Evolutionary conservation across 2,329 filamentous ascomycete species (phyloP).

Genomic region (Fusarium transvaalense): DNA sequence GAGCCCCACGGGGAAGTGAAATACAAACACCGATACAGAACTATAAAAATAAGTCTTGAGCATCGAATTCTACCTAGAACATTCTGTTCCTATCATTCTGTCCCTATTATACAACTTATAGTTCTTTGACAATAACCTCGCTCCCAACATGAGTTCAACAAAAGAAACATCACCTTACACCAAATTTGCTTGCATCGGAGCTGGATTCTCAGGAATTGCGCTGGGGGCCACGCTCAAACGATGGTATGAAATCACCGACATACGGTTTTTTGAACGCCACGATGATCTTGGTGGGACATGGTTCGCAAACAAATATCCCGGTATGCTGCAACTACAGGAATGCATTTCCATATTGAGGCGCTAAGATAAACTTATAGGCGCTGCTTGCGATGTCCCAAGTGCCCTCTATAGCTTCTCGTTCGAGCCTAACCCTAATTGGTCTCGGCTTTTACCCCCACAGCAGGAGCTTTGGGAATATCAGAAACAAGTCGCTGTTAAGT

Average conservation of each 20-base stretch:
- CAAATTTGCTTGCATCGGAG: slow-evolving; percentile 5
- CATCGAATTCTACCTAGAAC: too few species aligned
- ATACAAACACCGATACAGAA: too few species aligned
- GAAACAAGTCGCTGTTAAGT: neutral
- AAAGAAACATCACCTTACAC: too few species aligned
- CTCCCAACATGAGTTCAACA: too few species aligned
- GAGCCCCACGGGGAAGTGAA: too few species aligned
- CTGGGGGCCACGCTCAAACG: neutral
- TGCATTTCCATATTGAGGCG: too few species aligned
- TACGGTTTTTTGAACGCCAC: neutral
- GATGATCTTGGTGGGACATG: slow-evolving; percentile 3
- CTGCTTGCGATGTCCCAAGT: slow-evolving; percentile 4
- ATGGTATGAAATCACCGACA: neutral
- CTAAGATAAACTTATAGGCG: too few species aligned
- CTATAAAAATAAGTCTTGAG: too few species aligned
- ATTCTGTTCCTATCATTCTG: too few species aligned
- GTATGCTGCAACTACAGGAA: too few species aligned
- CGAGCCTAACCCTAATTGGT: neutral
- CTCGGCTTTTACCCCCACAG: neutral
- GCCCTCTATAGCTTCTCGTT: slow-evolving; percentile 4
- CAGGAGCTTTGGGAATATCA: slow-evolving; percentile 3
- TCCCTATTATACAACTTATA: too few species aligned
- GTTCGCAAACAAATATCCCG: slow-evolving; percentile 2
- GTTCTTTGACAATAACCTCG: too few species aligned
- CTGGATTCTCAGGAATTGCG: slow-evolving; percentile 7